Evolutionary conservation across 768 basidiomycete species (phyloP), one percentile per base, ranked within the genome.

Genomic region (Dendrothele bispora): DNA sequence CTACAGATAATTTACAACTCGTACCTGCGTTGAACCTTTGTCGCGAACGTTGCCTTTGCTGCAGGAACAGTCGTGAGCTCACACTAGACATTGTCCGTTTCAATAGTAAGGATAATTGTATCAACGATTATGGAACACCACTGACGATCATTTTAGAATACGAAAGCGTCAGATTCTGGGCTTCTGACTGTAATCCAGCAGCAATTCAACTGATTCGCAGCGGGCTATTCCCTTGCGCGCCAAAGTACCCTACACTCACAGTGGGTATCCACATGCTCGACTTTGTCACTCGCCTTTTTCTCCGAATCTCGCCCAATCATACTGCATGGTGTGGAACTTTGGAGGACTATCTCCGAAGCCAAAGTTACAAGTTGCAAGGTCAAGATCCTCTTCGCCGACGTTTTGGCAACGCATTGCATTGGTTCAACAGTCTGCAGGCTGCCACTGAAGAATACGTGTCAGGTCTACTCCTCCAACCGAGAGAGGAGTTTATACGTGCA

Each of bases 401-500:
- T 15, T 65, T 67, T 40, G 46, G 57, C 6, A 62, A 59, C 35
- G 57, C 55, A 3, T 53, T 64, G 5, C 55, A 54, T n/a, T 67
- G 61, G 62, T 65, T 59, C 39, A 42, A 45, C 18, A 50, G 17
- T 10, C 35, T 59, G 1, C 30, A 28, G 3, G 25, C 54, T 21
- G 21, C 28, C 4, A 48, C 29, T 1, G n/a, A n/a, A 30, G 21
- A 6, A 34, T 4, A 1, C 2, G 17, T n/a, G 24, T 49, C 14
- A 42, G 47, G 18, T n/a, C 26, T 24, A 21, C 27, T 1, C 10
- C 48, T 11, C 5, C 22, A 4, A 7, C 4, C 1, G 36, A 35
- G 1, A 22, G 28, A n/a, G n/a, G n/a, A n/a, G n/a, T n/a, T n/a
- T n/a, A n/a, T n/a, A n/a, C n/a, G n/a, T n/a, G 26, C 17, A 37